Base-by-base conservation (phyloP, 768 basidiomycete genomes). In the Termitomyces sp. region DNA sequence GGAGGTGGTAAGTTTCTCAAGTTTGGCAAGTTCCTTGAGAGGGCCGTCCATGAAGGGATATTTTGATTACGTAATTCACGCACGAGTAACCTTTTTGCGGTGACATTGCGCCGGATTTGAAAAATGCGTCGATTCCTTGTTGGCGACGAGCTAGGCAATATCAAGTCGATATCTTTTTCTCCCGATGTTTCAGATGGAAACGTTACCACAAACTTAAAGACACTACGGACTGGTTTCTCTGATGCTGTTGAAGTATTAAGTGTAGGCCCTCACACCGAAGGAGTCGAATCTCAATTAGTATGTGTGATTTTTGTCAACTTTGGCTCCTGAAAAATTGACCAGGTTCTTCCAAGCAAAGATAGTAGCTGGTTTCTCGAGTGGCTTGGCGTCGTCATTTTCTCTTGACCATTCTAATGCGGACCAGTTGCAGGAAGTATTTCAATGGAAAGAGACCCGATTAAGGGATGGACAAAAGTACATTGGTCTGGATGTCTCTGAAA, bases 111-210 rank as follows among this genome's bases (percentile, higher is more conserved):
- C 16, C 13, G 16, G n/a, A 41, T 22, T 52, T 35, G 32, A 52
- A 48, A 58, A 52, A 90, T 89, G 87, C 73, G 82, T 67, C 81
- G 79, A 57, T 91, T 92, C 71, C 72, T 90, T 52, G 70, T 83
- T 46, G 92, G 89, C 61, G 92, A 93, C 72, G 87, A 90, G 61
- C 82, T 89, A 33, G 92, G 91, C 20, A 82, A 80, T 56, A 79
- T 92, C 57, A 92, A 92, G 71, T 70, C 81, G 8, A 65, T 90
- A 56, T 71, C 64, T 10, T 87, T 80, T 63, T 54, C 67, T 3
- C 63, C 71, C 18, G 65, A 68, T 11, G 46, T 61, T 11, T 60
- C 69, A 16, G 52, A 63, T 8, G 68, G 72, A n/a, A 70, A 66
- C 47, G 61, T 65, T 55, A 79, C 76, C 53, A 65, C 69, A 2